These are phyloP conservation scores for Adansonia grandidieri DNA, from an alignment of 441 rosid genomes.

Conservation along the genomic window DNA sequence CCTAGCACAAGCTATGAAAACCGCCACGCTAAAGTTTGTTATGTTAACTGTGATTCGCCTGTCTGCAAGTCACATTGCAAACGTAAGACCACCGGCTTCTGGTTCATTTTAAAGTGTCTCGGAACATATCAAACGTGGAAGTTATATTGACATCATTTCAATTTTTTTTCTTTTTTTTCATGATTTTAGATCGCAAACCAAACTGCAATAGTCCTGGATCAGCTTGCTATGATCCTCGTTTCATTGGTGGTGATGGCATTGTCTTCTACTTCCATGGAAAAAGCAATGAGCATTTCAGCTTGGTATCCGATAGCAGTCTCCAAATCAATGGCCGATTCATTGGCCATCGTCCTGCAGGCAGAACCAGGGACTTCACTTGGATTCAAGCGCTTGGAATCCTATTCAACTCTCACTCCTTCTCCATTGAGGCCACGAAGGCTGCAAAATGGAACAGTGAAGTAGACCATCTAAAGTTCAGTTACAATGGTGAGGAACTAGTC, in stretches of 20 bases:
- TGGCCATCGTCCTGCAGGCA: conserved; percentile 61
- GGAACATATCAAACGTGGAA: background rate
- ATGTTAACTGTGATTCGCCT: conserved; percentile 55
- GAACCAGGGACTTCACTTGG: conserved; percentile 76
- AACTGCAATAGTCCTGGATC: conserved; percentile 59
- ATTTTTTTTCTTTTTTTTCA: background rate
- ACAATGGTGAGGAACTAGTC: conserved; percentile 48
- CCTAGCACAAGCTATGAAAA: background rate
- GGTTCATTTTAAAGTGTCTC: background rate
- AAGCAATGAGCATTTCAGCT: conserved; percentile 57
- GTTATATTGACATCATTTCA: background rate
- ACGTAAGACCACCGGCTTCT: conserved; percentile 37
- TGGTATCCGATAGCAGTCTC: conserved; percentile 57
- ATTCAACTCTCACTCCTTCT: conserved; percentile 54
- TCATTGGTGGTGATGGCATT: conserved; percentile 72
- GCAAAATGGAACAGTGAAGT: conserved; percentile 54
- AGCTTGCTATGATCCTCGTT: conserved; percentile 73
- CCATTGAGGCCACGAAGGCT: conserved; percentile 61
- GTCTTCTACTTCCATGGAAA: conserved; percentile 76
- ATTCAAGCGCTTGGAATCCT: conserved; percentile 78
- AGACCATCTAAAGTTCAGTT: conserved; percentile 61
- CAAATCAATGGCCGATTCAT: conserved; percentile 73
- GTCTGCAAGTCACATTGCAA: conserved; percentile 56
- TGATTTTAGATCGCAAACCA: conserved; percentile 47
- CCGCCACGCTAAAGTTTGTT: conserved; percentile 50